phyloP scores from a whole-genome alignment of 805 yeast genomes.

The Candida succiphila region DNA sequence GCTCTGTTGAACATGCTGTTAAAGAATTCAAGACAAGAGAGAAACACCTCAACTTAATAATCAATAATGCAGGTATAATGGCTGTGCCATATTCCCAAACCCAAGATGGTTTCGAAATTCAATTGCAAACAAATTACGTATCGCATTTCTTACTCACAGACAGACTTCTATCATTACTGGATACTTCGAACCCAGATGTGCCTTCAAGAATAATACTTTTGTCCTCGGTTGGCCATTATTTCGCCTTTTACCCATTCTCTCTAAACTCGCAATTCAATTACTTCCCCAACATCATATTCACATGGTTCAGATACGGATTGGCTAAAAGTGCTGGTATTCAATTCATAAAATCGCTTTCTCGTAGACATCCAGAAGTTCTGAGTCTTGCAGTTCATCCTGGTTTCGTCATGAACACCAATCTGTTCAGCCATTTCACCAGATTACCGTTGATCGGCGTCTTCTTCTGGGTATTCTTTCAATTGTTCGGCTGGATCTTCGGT shows the following conservation, averaged over 20 bases:
- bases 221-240: constrained; percentile 56
- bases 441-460: constrained; percentile 68
- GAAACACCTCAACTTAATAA: constrained; percentile 43
- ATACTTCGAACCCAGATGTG: constrained; percentile 17
- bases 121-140: constrained; percentile 68
- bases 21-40: constrained; percentile 36
- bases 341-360: constrained; percentile 51
- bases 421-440: constrained; percentile 69
- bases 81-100: constrained; percentile 63
- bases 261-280: constrained; percentile 41
- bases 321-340: constrained; percentile 78
- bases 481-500: constrained; percentile 62
- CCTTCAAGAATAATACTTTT: constrained; percentile 42
- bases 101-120: constrained; percentile 60
- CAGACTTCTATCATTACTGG: constrained; percentile 43
- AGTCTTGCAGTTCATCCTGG: constrained; percentile 76
- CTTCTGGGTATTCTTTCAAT: constrained; percentile 63
- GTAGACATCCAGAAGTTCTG: constrained; percentile 54
- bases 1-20: constrained; percentile 40
- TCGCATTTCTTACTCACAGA: constrained; percentile 67
- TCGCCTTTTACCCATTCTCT: constrained; percentile 37
- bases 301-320: constrained; percentile 70
- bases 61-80: constrained; percentile 77
- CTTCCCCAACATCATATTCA: constrained; percentile 57
- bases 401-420: constrained; percentile 70